Conservation (phyloP, 1,139 yeast genomes). For the Hansenula lynferdii region DNA sequence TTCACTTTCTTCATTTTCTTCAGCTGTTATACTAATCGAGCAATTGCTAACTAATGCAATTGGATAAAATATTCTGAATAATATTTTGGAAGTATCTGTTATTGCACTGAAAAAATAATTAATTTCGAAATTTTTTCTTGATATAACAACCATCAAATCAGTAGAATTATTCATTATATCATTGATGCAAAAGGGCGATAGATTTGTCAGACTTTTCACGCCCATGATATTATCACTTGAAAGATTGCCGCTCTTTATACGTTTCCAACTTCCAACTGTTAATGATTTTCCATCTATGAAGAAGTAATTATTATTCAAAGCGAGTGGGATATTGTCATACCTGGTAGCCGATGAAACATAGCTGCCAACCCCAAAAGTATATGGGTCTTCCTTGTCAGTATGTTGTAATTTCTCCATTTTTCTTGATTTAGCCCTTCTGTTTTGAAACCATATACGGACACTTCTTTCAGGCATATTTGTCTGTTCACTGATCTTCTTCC, state of each 20-base stretch:
- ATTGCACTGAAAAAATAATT: constrained; percentile 72
- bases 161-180: constrained; percentile 57
- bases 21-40: constrained; percentile 29
- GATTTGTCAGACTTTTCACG: constrained; percentile 43
- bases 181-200: constrained; percentile 63
- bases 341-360: constrained; percentile 12
- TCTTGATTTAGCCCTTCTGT: constrained; percentile 77
- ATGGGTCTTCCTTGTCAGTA: constrained; percentile 12
- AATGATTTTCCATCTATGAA: constrained; percentile 62
- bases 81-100: constrained; percentile 54
- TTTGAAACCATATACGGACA: constrained; percentile 94
- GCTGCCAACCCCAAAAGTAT: constrained; percentile 6
- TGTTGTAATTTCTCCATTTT: constrained; percentile 45
- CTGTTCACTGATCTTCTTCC: constrained; percentile 66
- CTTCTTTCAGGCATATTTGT: constrained; percentile 91
- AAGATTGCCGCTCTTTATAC: constrained; percentile 61
- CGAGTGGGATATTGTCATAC: constrained; percentile 43
- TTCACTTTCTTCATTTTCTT: constrained; percentile 23
- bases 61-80: constrained; percentile 70
- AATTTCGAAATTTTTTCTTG: constrained; percentile 64
- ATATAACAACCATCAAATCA: constrained; percentile 61
- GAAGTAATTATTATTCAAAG: constrained; percentile 60
- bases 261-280: constrained; percentile 76
- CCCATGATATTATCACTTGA: constrained; percentile 30
- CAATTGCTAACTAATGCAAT: constrained; percentile 32